Evolutionary conservation across 371 early-diverging fungal genomes (phyloP).

Genomic region (Mortierella sp.): DNA sequence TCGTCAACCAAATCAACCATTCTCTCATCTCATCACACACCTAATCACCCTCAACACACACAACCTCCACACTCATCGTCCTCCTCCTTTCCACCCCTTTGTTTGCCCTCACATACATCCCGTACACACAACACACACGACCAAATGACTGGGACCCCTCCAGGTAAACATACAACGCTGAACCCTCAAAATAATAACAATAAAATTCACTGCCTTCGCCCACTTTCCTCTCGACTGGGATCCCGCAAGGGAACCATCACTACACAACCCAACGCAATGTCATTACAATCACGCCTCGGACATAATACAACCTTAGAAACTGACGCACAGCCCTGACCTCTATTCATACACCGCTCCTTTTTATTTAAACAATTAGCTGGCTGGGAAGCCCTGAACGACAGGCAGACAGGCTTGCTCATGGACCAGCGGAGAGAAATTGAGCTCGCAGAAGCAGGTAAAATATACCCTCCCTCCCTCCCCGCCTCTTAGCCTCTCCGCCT

Average conservation of each 20-base stretch:
- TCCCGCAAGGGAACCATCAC: background rate
- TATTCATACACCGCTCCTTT: background rate
- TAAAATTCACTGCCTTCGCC: background rate
- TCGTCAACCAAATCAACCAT: background rate
- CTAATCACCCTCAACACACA: background rate
- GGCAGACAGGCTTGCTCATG: slow-evolving; percentile 49
- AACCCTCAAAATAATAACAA: background rate
- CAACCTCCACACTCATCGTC: background rate
- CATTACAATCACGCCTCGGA: background rate
- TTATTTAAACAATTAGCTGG: slow-evolving; percentile 25
- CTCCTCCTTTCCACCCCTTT: background rate
- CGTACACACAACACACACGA: background rate
- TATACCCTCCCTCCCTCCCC: background rate
- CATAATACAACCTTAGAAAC: background rate
- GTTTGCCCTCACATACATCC: background rate
- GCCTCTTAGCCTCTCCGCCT: background rate
- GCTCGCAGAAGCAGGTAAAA: slow-evolving; percentile 55
- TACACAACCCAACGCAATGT: background rate
- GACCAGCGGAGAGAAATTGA: slow-evolving; percentile 49
- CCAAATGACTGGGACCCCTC: slow-evolving; percentile 41
- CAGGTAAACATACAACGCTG: slow-evolving; percentile 13
- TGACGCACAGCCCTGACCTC: background rate
- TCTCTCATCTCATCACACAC: background rate
- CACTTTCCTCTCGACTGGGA: background rate
- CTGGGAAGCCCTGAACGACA: slow-evolving; percentile 55